Conservation (phyloP, 306 rosid genomes). For the Vigna hirtella region DNA sequence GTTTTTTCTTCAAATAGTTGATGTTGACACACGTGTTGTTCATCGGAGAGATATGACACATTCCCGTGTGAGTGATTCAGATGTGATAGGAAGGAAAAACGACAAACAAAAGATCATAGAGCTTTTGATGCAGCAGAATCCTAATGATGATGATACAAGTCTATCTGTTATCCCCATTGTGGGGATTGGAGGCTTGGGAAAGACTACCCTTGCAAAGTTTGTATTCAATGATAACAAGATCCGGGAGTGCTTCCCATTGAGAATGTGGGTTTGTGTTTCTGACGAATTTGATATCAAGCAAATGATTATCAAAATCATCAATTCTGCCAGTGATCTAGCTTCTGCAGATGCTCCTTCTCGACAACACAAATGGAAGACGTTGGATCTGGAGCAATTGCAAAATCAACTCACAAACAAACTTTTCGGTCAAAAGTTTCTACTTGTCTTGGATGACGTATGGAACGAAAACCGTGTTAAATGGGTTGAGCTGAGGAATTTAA, state of each 20-base stretch:
- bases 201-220: conserved; percentile 39
- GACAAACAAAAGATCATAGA: not conserved
- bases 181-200: conserved; percentile 43
- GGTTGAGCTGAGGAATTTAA: no score
- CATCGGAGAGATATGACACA: not conserved
- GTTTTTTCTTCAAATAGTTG: conserved; percentile 10
- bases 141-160: not conserved
- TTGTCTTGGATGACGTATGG: no score
- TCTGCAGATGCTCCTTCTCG: no score
- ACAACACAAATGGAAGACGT: not conserved
- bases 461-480: no score
- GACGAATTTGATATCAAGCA: conserved; percentile 22
- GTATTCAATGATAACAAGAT: conserved; percentile 26
- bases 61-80: conserved; percentile 7
- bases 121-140: conserved; percentile 12
- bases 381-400: conserved; percentile 26
- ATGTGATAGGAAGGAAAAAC: not conserved
- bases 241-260: not conserved
- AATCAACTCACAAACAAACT: no score
- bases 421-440: no score
- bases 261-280: conserved; percentile 43
- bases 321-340: not conserved
- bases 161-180: conserved; percentile 31
- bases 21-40: conserved; percentile 11
- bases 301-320: conserved; percentile 12